These are phyloP conservation scores for Pseudogymnoascus sp. DNA, from an alignment of 2,329 filamentous ascomycete species.

Conservation along the genomic window DNA sequence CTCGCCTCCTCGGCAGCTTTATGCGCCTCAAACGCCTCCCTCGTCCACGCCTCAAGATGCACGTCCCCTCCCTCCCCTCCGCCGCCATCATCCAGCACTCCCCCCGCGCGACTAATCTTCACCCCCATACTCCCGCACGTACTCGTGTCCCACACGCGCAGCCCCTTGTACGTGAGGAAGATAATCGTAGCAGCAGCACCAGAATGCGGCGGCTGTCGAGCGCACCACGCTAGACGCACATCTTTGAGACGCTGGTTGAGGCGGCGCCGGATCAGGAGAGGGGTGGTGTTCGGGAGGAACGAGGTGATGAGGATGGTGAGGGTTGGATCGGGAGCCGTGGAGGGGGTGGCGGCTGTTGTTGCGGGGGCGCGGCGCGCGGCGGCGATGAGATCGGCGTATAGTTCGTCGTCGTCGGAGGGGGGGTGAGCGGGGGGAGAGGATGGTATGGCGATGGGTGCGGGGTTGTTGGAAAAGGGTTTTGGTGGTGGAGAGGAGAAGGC, in stretches of 20 bases:
- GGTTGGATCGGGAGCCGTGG: conserved; percentile 33
- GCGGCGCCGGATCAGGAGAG: conserved; percentile 56
- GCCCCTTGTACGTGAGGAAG: conserved; percentile 72
- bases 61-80: conserved; percentile 47
- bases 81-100: conserved; percentile 33
- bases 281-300: conserved; percentile 48
- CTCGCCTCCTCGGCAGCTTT: conserved; percentile 10
- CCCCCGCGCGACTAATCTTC: conserved; percentile 32
- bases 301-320: conserved; percentile 63
- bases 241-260: conserved; percentile 59
- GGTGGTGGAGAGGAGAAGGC: background rate
- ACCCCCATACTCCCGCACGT: conserved; percentile 63
- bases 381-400: background rate
- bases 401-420: background rate
- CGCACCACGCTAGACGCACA: conserved; percentile 62
- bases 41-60: conserved; percentile 71
- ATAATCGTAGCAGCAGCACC: conserved; percentile 42
- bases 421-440: background rate
- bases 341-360: background rate
- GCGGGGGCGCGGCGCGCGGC: background rate
- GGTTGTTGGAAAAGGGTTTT: background rate
- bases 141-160: conserved; percentile 65
- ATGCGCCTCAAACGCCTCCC: conserved; percentile 44
- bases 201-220: conserved; percentile 20
- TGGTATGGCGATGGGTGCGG: background rate